Base-by-base conservation (phyloP, 1,139 yeast species). In the Saccharomyces hybrid region DNA sequence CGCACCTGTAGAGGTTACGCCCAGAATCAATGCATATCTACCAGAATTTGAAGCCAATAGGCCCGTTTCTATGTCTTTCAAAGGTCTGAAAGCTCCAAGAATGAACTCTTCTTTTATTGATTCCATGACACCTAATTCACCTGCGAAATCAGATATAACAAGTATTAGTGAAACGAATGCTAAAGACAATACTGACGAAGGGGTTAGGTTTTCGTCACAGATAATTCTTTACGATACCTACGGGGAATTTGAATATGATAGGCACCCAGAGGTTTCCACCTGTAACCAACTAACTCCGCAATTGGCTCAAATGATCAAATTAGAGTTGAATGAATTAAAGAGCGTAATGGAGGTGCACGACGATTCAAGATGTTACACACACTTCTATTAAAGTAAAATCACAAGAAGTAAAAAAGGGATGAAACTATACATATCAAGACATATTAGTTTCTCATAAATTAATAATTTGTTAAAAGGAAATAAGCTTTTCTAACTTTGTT, bases 191-290 rank as follows among this genome's bases (percentile, higher is more conserved):
- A 16, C 9, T 5, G 44, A 11, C n/a, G n/a, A 38, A 16, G 44
- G 25, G 5, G 96, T 93, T 14, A 73, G 82, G 49, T 93, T 93
- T 70, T 86, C 96, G 2, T 85, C 96, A 0, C 78, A 90, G 63
- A 88, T 93, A 60, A 81, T 89, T 11, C 78, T 93, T 51, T 93
- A 85, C 70, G 96, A 90, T 59, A 93, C 97, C 0, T 90, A 87
- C 70, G 81, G 86, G 58, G 84, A 86, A 49, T 83, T 81, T 19
- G 97, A 88, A 62, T 93, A 93, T 69, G 98, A 93, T 69, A 82
- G 99, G 64, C 90, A 86, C 60, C 97, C 98, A 0, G 98, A 90
- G 60, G 78, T 86, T 47, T 96, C 96, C 4, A 90, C 98, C 1
- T 91, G 98, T 74, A 90, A 91, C 71, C 90, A 86, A 67, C 76